Base-by-base conservation (phyloP, 2,329 filamentous ascomycete genomes). In the Juglanconis juglandina region DNA sequence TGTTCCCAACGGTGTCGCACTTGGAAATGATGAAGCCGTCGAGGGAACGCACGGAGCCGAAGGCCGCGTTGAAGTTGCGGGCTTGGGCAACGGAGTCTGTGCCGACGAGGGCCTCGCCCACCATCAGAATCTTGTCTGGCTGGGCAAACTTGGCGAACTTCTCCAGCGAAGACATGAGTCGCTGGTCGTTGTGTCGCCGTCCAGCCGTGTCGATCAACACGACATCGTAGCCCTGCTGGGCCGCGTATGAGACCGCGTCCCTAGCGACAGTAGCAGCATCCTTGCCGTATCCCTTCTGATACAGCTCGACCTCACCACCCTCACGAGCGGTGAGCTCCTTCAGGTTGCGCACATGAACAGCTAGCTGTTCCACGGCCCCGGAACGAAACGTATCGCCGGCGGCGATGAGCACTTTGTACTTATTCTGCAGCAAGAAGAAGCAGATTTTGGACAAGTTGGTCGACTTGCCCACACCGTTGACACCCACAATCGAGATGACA, bases 11-110 rank as follows among this genome's bases (percentile, higher is more conserved):
- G 0, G 95, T 99, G 77, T 99, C 95, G 73, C 95, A 98, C 76
- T 99, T 99, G 63, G 89, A 94, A 68, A 99, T 97, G 72, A 99
- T 96, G 75, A 99, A 99, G 5, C 95, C 95, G 75, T 99, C 96
- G 42, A 99, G 82, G 34, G 85, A 85, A 60, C 94, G 82, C 13
- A 87, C 87, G 5, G 85, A 81, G 37, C 95, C 96, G 76, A 99
- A 98, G 2, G 91, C 90, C 42, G 88, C 87, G 71, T 97, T 97
- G 79, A 99, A 99, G 77, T 97, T 97, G 69, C 93, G 85, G 3
- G 96, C 95, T 76, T 99, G 95, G 52, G 92, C 92, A 30, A 99
- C 95, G 4, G 90, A 92, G 75, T 99, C 96, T 4, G 92, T 96
- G 61, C 95, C 95, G 1, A 99, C 96, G 33, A 99, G 84, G 8